phyloP scores from a whole-genome alignment of 192 early-diverging fungal genomes.

The Backusella sp. region DNA sequence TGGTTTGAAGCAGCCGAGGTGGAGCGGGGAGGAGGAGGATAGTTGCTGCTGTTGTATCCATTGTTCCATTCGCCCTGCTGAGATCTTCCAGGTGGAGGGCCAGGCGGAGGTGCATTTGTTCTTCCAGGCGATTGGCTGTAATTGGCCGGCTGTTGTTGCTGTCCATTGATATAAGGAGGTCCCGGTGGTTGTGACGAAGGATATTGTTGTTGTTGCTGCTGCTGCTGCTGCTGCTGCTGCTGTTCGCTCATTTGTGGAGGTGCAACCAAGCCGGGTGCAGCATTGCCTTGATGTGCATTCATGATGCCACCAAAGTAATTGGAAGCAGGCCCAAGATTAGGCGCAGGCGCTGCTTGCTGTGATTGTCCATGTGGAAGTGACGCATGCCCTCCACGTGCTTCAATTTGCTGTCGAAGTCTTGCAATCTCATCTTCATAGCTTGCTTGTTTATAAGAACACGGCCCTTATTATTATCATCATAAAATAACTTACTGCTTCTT shows the following conservation, averaged over 20 bases:
- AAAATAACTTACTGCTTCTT: conserved; percentile 65
- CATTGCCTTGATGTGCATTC: conserved; percentile 36
- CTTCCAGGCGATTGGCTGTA: not conserved
- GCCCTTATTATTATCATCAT: not conserved
- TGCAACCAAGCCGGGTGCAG: conserved; percentile 45
- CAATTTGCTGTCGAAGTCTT: conserved; percentile 79
- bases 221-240: not conserved
- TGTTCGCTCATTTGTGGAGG: conserved; percentile 55
- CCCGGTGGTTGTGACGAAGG: not conserved
- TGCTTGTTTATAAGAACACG: not conserved
- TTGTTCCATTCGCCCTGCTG: not conserved
- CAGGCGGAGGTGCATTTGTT: not conserved
- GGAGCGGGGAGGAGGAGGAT: not conserved
- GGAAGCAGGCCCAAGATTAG: conserved; percentile 62
- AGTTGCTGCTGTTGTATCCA: not conserved
- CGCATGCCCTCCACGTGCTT: conserved; percentile 60
- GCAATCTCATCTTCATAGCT: conserved; percentile 84
- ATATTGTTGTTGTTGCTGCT: conserved; percentile 38
- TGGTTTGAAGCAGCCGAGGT: not conserved
- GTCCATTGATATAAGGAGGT: conserved; percentile 9
- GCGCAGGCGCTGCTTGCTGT: not conserved
- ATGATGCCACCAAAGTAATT: conserved; percentile 56
- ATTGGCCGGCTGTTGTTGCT: not conserved
- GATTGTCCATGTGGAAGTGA: conserved; percentile 43
- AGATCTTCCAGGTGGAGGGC: not conserved